Percentiles rank a stretch among this genome's conserved stretches.
Evolutionary conservation across 352 stramenopile genomes (phyloP).

Genomic region (Phytophthora palmivora): DNA sequence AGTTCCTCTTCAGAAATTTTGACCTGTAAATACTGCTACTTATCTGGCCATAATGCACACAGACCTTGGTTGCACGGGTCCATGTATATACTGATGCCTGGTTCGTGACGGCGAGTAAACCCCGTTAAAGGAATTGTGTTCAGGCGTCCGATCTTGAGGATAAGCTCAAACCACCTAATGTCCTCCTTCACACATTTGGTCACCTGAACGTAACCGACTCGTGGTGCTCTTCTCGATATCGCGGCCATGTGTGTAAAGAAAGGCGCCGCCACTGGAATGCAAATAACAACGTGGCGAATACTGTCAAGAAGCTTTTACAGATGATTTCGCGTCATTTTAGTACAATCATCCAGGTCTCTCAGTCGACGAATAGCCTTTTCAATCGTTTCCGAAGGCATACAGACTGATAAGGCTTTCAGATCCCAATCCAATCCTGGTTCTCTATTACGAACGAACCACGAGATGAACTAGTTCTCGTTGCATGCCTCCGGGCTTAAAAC

Average conservation of each 20-base stretch:
- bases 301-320: neutral
- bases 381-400: constrained; percentile 14
- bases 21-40: constrained; percentile 10
- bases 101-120: neutral
- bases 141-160: constrained; percentile 2
- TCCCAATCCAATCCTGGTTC: constrained; percentile 15
- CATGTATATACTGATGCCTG: constrained; percentile 4
- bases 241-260: too few relatives aligned
- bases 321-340: constrained; percentile 1
- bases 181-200: too few relatives aligned
- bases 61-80: constrained; percentile 12
- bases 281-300: too few relatives aligned
- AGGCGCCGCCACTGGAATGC: too few relatives aligned
- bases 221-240: too few relatives aligned
- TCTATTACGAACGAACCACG: constrained; percentile 10
- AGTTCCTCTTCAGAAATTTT: neutral
- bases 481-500: constrained; percentile 17
- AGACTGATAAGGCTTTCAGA: constrained; percentile 4
- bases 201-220: too few relatives aligned
- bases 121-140: constrained; percentile 4
- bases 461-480: constrained; percentile 27
- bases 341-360: neutral
- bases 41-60: constrained; percentile 4
- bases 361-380: constrained; percentile 6
- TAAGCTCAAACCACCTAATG: neutral